Conservation (phyloP, 2,329 filamentous ascomycete genomes). For the Colletotrichum euphorbiae region DNA sequence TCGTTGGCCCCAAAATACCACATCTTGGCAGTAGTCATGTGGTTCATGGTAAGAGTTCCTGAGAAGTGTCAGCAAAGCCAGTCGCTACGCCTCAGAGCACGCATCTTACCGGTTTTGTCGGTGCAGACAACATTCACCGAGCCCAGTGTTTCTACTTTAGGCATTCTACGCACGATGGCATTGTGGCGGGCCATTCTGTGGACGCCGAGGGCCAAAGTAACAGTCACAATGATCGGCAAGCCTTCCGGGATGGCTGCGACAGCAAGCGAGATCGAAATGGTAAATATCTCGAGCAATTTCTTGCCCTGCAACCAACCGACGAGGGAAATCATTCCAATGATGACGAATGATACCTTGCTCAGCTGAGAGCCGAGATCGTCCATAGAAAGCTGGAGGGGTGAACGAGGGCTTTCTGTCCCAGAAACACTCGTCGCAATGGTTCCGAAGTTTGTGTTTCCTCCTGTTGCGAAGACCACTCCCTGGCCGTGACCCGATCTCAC, state of each 20-base stretch:
- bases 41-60: slow-evolving; percentile 95
- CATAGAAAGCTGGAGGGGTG: slow-evolving; percentile 95
- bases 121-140: slow-evolving; percentile 99
- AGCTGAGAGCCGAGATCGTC: slow-evolving; percentile 96
- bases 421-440: slow-evolving; percentile 95
- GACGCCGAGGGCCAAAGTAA: slow-evolving; percentile 93
- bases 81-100: neutral
- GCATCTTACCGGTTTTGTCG: slow-evolving; percentile 84
- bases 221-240: slow-evolving; percentile 96
- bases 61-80: neutral
- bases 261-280: slow-evolving; percentile 95
- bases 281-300: slow-evolving; percentile 92
- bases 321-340: slow-evolving; percentile 92
- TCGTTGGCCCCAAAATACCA: slow-evolving; percentile 85
- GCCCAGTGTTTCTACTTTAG: slow-evolving; percentile 95
- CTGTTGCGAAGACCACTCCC: slow-evolving; percentile 96
- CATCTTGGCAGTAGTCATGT: slow-evolving; percentile 97
- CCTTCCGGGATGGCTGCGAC: slow-evolving; percentile 97
- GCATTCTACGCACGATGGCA: slow-evolving; percentile 94
- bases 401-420: slow-evolving; percentile 94
- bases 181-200: slow-evolving; percentile 95
- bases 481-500: slow-evolving; percentile 96
- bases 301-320: slow-evolving; percentile 93
- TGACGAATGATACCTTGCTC: slow-evolving; percentile 94
- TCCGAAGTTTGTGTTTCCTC: slow-evolving; percentile 92